Conservation (phyloP, 179 eudicot genomes). For the Heliamphora pulchella region DNA sequence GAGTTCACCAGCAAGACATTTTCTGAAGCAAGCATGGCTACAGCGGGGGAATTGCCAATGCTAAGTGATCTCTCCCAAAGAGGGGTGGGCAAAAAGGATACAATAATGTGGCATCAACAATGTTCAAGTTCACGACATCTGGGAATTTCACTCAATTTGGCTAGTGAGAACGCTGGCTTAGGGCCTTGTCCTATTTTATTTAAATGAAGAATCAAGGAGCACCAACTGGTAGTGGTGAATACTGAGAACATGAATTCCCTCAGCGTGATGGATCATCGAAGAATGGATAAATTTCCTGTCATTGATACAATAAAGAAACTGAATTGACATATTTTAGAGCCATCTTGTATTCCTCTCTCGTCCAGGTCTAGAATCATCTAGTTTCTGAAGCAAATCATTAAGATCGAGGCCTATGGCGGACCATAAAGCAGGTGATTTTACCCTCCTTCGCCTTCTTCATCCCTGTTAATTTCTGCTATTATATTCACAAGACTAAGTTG, state of each 20-base stretch:
- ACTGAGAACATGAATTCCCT: too few species aligned
- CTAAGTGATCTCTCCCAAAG: background rate
- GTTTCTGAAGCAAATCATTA: background rate
- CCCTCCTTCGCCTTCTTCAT: background rate
- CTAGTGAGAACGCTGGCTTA: slow-evolving; percentile 2
- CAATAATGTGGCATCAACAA: slow-evolving; percentile 1
- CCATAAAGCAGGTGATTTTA: background rate
- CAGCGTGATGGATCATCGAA: too few species aligned
- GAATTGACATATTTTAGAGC: too few species aligned
- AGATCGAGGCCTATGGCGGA: background rate
- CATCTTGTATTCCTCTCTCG: background rate
- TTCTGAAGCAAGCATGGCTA: background rate
- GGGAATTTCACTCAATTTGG: slow-evolving; percentile 3
- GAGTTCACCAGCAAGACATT: too few species aligned
- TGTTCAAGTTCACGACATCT: background rate
- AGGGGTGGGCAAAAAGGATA: background rate
- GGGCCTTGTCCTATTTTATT: background rate
- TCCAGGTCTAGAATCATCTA: background rate
- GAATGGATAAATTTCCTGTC: too few species aligned
- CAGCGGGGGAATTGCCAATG: background rate
- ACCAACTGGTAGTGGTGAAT: too few species aligned
- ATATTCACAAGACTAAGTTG: background rate
- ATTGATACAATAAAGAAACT: too few species aligned
- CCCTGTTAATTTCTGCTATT: background rate
- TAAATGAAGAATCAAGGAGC: too few species aligned